Conservation (phyloP, 768 basidiomycete species). For the Flagelloscypha sp. region DNA sequence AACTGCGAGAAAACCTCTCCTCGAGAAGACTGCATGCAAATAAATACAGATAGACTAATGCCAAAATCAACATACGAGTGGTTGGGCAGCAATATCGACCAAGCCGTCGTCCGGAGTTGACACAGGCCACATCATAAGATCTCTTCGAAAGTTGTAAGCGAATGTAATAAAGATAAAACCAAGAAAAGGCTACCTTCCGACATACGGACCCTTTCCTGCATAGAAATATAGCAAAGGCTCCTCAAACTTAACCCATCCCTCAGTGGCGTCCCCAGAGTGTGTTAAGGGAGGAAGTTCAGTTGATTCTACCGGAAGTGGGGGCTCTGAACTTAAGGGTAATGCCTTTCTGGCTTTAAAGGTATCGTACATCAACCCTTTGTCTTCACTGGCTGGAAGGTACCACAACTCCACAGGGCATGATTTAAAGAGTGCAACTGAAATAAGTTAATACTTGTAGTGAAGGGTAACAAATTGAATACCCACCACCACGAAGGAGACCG, state of each 20-base stretch:
- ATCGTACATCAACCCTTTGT: slow-evolving; percentile 66
- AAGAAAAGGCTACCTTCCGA: slow-evolving; percentile 39
- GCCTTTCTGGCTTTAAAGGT: slow-evolving; percentile 27
- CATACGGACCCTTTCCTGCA: slow-evolving; percentile 75
- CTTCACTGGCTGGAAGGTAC: slow-evolving; percentile 57
- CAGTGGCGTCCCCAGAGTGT: slow-evolving; percentile 33
- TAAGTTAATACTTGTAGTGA: slow-evolving; percentile 1
- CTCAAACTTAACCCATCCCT: slow-evolving; percentile 66
- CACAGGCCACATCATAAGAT: slow-evolving; percentile 79
- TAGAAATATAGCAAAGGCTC: slow-evolving; percentile 62
- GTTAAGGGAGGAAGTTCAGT: slow-evolving; percentile 38
- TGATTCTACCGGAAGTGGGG: slow-evolving; percentile 9
- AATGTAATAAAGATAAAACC: slow-evolving; percentile 1
- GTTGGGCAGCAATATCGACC: slow-evolving; percentile 65
- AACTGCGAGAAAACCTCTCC: slow-evolving; percentile 40
- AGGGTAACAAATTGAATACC: slow-evolving; percentile 14
- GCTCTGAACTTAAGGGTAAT: slow-evolving; percentile 5
- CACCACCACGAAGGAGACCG: slow-evolving; percentile 66
- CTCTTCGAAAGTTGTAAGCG: slow-evolving; percentile 28
- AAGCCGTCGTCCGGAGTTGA: slow-evolving; percentile 72
- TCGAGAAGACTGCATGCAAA: slow-evolving; percentile 34
- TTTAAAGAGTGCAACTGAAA: slow-evolving; percentile 49
- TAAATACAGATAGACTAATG: slow-evolving; percentile 3
- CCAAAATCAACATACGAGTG: slow-evolving; percentile 37
- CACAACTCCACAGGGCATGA: slow-evolving; percentile 64